Base-by-base conservation (phyloP, 768 basidiomycete genomes). In the Pilatotrama ljubarskyi region DNA sequence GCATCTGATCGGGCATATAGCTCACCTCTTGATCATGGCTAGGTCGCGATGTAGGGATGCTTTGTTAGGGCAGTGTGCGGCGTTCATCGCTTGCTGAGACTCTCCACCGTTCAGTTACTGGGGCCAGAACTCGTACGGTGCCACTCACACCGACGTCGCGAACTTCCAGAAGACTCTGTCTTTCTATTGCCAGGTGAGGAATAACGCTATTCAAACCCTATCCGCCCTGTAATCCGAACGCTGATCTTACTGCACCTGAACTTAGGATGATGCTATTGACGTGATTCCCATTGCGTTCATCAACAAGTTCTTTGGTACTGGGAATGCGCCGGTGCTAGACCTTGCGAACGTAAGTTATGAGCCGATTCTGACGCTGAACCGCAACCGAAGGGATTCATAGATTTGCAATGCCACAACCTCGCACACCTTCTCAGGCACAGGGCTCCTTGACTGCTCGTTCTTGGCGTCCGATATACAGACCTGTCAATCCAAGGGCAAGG, bases 61-160 rank as follows among this genome's bases (percentile, higher is more conserved):
- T 51, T 54, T 18, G 51, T 50, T 42, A 5, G 53, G 55, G 17
- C 36, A 14, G 44, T 63, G 58, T 59, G n/a, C 47, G n/a, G n/a
- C n/a, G 54, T 26, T 58, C 44, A 7, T 51, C 26, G 42, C 41
- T 47, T 54, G 18, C 36, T 55, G 43, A 55, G 29, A 49, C 29
- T 20, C 41, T 40, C 36, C 25, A 14, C 14, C 20, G 13, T 3
- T 29, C 68, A 87, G 86, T 32, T 88, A 88, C 69, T 89, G 85
- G 85, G 89, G 88, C 58, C 87, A 90, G 70, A 85, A 89, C 64
- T 88, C 88, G 1, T 87, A 87, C 59, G 87, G 88, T 40, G 87
- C 86, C 10, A 75, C 73, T 5, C 76, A 81, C 61, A 53, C 69
- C 20, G 78, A 87, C 59, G 70, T 76, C 0, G 78, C 82, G 29